phyloP scores from a whole-genome alignment of 164 flowering plant genomes.

The Houttuynia cordata region DNA sequence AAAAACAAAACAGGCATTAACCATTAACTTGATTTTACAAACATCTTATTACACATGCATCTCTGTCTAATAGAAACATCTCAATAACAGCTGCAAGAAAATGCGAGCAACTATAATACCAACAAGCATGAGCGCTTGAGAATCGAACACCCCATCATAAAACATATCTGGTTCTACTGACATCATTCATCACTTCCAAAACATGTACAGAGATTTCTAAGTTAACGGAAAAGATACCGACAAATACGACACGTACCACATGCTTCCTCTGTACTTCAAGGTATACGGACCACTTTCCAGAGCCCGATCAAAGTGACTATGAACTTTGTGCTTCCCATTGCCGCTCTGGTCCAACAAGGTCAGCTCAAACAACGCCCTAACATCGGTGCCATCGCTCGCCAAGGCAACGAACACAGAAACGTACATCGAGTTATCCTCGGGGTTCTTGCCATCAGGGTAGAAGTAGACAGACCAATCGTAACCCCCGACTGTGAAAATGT shows the following conservation, averaged over 20 bases:
- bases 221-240: neutral
- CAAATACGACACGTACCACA: neutral
- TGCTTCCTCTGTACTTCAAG: neutral
- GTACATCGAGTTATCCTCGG: neutral
- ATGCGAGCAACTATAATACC: too few species aligned
- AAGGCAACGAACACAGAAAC: neutral
- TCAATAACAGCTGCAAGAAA: too few species aligned
- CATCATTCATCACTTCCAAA: too few species aligned
- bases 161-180: too few species aligned
- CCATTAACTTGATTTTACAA: too few species aligned
- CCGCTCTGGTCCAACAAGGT: conserved; percentile 3
- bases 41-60: too few species aligned
- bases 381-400: conserved; percentile 1
- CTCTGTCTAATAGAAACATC: too few species aligned
- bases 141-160: too few species aligned
- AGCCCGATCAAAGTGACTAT: neutral
- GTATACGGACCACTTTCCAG: neutral
- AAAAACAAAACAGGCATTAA: too few species aligned
- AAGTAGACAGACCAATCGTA: conserved; percentile 3
- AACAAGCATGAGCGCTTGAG: too few species aligned
- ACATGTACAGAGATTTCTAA: too few species aligned
- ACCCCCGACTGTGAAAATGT: neutral
- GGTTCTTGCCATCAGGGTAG: conserved; percentile 1
- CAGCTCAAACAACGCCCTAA: neutral
- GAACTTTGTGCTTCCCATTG: neutral